Evolutionary conservation across 2,329 filamentous ascomycete genomes (phyloP), one percentile per base, ranked within the genome.

Genomic region (Sphaerulina vaccinii): DNA sequence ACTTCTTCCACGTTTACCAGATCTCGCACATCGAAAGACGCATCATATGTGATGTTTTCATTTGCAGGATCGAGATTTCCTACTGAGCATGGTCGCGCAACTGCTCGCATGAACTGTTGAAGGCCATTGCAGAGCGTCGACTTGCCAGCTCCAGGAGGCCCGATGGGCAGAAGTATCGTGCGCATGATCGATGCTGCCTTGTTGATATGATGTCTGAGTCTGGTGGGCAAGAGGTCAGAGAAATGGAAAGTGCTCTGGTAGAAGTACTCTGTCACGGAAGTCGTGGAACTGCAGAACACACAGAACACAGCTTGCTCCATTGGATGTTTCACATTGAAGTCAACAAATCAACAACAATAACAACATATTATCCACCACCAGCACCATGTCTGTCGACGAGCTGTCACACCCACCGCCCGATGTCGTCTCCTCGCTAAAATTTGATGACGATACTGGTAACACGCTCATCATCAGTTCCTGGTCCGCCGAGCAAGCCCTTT

Each of bases 61-160:
- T 99, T 99, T 49, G 93, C 93, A 21, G 93, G 93, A 73, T 99
- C 93, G 60, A 99, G 85, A 69, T 99, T 99, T 53, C 96, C 89
- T 32, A 97, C 85, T 13, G 90, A 95, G 76, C 90, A 96, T 71
- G 95, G 91, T 51, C 93, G 87, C 55, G 91, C 90, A 68, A 99
- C 96, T 58, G 93, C 92, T 60, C 86, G 86, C 79, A 97, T 87
- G 75, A 99, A 99, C 74, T 99, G 93, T 68, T 96, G 89, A 88
- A 99, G 96, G 68, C 93, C 93, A 83, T 97, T 90, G 77, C 92
- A 97, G 70, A 96, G 96, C 6, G 93, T 99, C 59, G 90, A 96
- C 75, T 99, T 99, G 55, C 93, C 93, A 23, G 90, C 85, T 65
- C 93, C 93, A 5, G 93, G 93, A 61, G 91, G 92, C n/a, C 93